phyloP scores from a whole-genome alignment of 768 basidiomycete genomes.

The Tremella mesenterica region DNA sequence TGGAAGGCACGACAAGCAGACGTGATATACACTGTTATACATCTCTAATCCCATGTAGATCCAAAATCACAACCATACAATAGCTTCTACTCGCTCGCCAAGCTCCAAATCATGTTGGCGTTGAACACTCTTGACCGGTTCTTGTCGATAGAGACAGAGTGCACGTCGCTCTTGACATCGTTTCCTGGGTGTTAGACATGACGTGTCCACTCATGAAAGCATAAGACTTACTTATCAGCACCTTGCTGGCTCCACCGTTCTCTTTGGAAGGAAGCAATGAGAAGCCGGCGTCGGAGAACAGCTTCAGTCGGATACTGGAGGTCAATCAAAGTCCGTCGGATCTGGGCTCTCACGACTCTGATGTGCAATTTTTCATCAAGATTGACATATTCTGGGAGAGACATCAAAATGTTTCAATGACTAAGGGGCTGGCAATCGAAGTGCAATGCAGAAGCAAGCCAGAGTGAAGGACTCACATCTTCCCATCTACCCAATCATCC shows the following conservation, averaged over 20 bases:
- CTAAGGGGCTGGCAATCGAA: not conserved
- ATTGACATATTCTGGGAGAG: not conserved
- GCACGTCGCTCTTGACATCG: conserved; percentile 31
- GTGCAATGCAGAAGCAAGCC: not conserved
- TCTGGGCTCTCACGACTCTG: not conserved
- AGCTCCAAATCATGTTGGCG: conserved; percentile 35
- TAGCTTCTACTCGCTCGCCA: conserved; percentile 11
- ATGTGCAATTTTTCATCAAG: not conserved
- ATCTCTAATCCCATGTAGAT: too few relatives aligned
- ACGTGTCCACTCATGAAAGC: not conserved
- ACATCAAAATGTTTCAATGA: not conserved
- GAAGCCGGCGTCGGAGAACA: conserved; percentile 33
- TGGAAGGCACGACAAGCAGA: too few relatives aligned
- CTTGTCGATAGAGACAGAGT: conserved; percentile 24
- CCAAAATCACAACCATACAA: not conserved
- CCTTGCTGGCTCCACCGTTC: conserved; percentile 9
- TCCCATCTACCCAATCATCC: conserved; percentile 20
- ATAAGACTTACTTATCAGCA: conserved; percentile 29
- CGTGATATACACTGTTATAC: too few relatives aligned
- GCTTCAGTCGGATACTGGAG: conserved; percentile 29
- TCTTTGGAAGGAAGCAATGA: conserved; percentile 15
- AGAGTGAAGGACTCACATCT: conserved; percentile 21
- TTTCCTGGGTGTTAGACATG: conserved; percentile 19
- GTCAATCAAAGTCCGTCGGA: not conserved
- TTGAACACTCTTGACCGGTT: conserved; percentile 24